Evolutionary conservation across 1,139 yeast species (phyloP).

Genomic region (Yamadazyma dushanensis): DNA sequence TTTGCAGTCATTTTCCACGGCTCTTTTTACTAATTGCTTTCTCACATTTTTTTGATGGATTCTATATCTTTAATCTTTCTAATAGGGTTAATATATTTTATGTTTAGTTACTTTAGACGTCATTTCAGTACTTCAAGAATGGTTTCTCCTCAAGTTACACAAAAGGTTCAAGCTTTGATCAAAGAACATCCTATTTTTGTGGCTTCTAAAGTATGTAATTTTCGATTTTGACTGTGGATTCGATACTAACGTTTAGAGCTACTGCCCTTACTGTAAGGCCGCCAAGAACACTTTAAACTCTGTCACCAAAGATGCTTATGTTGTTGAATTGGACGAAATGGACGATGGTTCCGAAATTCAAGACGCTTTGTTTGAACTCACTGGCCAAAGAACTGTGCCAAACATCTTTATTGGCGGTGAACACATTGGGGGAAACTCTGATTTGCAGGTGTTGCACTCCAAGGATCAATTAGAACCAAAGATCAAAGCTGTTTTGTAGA

Average conservation of each 20-base stretch:
- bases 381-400: constrained; percentile 94
- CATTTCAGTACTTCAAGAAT: constrained; percentile 15
- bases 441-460: constrained; percentile 61
- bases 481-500: constrained; percentile 41
- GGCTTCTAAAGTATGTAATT: constrained; percentile 70
- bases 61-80: background rate
- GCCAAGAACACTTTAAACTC: constrained; percentile 58
- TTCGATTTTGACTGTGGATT: background rate
- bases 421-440: constrained; percentile 95
- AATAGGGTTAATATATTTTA: constrained; percentile 6
- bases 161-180: constrained; percentile 65
- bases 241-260: constrained; percentile 28
- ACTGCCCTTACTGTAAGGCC: constrained; percentile 72
- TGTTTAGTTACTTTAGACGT: constrained; percentile 11
- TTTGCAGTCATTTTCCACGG: background rate
- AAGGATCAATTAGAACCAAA: constrained; percentile 33
- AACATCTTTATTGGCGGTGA: constrained; percentile 85
- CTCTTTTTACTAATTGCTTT: constrained; percentile 1
- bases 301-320: constrained; percentile 54
- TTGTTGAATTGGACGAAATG: constrained; percentile 62
- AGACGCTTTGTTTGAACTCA: constrained; percentile 68
- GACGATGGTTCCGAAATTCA: constrained; percentile 59
- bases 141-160: constrained; percentile 51
- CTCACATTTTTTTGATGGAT: constrained; percentile 1
- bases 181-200: constrained; percentile 70